Percentiles rank a stretch among this genome's conserved stretches.
These are phyloP conservation scores for Linum lewisii DNA, from an alignment of 345 rosid species.

Conservation along the genomic window DNA sequence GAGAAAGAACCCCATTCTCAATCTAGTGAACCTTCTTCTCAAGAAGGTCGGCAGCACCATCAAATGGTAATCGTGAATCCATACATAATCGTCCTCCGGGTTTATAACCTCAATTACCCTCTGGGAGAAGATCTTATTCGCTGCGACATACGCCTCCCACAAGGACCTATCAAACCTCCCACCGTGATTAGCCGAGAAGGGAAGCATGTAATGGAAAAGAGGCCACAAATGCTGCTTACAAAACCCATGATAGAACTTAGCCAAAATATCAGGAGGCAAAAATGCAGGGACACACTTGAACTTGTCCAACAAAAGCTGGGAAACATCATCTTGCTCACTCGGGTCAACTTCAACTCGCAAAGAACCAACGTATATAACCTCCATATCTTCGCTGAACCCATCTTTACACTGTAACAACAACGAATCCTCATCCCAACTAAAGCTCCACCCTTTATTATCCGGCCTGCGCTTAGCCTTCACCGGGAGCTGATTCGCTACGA, in stretches of 20 bases:
- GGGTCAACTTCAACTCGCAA: not conserved
- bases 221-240: conserved; percentile 9
- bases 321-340: not conserved
- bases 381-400: conserved; percentile 2
- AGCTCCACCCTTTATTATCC: conserved; percentile 3
- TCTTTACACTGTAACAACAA: conserved; percentile 1
- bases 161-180: not conserved
- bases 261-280: conserved; percentile 6
- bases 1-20: conserved; percentile 2
- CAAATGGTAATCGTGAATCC: conserved; percentile 4
- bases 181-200: conserved; percentile 1
- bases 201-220: conserved; percentile 7
- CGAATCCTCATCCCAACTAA: conserved; percentile 4
- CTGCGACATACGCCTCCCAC: conserved; percentile 7
- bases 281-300: conserved; percentile 4
- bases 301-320: conserved; percentile 3
- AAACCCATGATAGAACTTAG: conserved; percentile 6
- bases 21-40: conserved; percentile 1
- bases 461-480: conserved; percentile 5
- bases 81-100: conserved; percentile 4
- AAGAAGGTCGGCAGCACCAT: conserved; percentile 4
- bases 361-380: conserved; percentile 1
- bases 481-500: conserved; percentile 1
- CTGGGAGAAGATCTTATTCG: conserved; percentile 4
- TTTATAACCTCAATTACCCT: conserved; percentile 6